Percentiles rank a stretch among this genome's conserved stretches.
These are phyloP conservation scores for Escovopsis sp. DNA, from an alignment of 2,329 filamentous ascomycete genomes.

Conservation along the genomic window DNA sequence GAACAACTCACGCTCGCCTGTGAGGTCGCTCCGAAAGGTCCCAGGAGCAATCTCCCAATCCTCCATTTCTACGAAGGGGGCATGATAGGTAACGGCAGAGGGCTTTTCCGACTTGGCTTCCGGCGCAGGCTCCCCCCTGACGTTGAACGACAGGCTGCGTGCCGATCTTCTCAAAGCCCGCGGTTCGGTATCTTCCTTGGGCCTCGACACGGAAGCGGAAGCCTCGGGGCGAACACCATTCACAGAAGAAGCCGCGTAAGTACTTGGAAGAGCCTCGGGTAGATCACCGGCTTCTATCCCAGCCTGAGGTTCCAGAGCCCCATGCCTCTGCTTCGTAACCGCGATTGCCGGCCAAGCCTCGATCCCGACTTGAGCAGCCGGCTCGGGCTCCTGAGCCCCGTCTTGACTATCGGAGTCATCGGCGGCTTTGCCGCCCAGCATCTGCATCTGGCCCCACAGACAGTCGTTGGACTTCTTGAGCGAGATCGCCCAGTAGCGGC, in stretches of 20 bases:
- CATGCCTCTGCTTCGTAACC: too few species aligned
- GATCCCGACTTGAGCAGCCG: too few species aligned
- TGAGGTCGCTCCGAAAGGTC: slow-evolving; percentile 16
- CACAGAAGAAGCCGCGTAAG: too few species aligned
- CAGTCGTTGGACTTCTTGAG: slow-evolving; percentile 14
- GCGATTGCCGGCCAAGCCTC: too few species aligned
- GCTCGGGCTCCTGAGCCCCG: neutral
- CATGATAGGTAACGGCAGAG: neutral
- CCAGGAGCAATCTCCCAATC: slow-evolving; percentile 32
- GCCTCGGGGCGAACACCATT: too few species aligned
- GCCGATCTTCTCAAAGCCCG: too few species aligned
- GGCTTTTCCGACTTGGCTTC: neutral
- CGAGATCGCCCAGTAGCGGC: slow-evolving; percentile 15
- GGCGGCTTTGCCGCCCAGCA: neutral
- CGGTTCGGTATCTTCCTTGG: neutral
- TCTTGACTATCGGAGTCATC: neutral
- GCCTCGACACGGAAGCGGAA: neutral
- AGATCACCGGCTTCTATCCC: neutral
- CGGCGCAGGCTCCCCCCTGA: too few species aligned
- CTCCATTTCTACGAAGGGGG: slow-evolving; percentile 21
- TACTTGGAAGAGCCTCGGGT: neutral
- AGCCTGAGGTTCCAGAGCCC: neutral
- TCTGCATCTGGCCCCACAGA: slow-evolving; percentile 8
- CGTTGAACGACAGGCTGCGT: too few species aligned
- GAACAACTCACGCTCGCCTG: slow-evolving; percentile 21